phyloP scores from a whole-genome alignment of 768 basidiomycete genomes.

The Lactarius tabidus region DNA sequence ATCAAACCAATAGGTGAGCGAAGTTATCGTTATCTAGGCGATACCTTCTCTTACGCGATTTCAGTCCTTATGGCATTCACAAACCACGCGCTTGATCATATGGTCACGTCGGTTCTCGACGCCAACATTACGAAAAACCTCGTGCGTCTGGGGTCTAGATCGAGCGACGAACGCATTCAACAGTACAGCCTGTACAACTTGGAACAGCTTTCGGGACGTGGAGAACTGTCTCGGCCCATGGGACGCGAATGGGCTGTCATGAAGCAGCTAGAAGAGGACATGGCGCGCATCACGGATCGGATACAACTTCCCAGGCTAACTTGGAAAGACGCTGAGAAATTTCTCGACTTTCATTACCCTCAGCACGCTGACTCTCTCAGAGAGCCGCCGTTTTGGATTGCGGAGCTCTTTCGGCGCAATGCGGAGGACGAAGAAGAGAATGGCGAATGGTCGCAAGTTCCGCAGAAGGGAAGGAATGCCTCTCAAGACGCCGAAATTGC shows the following conservation, averaged over 20 bases:
- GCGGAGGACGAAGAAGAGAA: slow-evolving; percentile 19
- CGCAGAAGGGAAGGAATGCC: slow-evolving; percentile 7
- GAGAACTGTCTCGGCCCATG: slow-evolving; percentile 39
- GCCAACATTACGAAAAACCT: slow-evolving; percentile 57
- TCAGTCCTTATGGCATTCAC: slow-evolving; percentile 59
- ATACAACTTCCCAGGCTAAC: slow-evolving; percentile 21
- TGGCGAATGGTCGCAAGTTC: slow-evolving; percentile 14
- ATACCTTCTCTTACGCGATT: not conserved
- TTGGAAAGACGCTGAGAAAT: slow-evolving; percentile 36
- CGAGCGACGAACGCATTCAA: slow-evolving; percentile 54
- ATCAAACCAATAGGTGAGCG: slow-evolving; percentile 46
- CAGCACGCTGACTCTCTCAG: slow-evolving; percentile 44
- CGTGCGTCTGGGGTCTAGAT: slow-evolving; percentile 63
- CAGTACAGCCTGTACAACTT: slow-evolving; percentile 57
- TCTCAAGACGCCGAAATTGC: not conserved
- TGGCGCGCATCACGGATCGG: slow-evolving; percentile 43
- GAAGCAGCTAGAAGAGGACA: slow-evolving; percentile 44
- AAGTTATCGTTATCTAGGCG: not conserved
- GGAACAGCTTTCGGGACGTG: slow-evolving; percentile 43
- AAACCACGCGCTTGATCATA: slow-evolving; percentile 76
- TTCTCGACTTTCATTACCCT: slow-evolving; percentile 44
- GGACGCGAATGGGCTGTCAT: slow-evolving; percentile 36
- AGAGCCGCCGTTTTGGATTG: slow-evolving; percentile 38
- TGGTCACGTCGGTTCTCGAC: slow-evolving; percentile 62
- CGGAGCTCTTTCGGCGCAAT: not conserved